Evolutionary conservation across 2,329 filamentous ascomycete species (phyloP), one percentile per base, ranked within the genome.

Genomic region (Aspergillus versicolor): DNA sequence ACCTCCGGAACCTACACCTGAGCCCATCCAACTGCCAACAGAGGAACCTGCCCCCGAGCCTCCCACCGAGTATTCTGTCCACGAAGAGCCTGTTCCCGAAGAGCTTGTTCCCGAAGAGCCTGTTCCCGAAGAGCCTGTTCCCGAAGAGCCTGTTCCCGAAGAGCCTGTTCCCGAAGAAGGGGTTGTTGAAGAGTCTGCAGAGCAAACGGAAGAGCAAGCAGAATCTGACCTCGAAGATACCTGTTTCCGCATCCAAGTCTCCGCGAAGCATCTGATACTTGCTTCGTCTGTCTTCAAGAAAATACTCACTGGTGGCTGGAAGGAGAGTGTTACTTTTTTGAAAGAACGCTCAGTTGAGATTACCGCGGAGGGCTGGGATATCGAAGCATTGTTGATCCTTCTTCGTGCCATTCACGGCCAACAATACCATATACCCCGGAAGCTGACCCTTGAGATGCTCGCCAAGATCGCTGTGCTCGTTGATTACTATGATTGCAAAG

Each of bases 401-500:
- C 58, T 67, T 13, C 44, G 59, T 4, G 45, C 63, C 24, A 56
- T 68, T 2, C 65, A 70, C 50, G 58, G 63, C 4, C 65, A 65
- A 40, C 40, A 54, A 17, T 9, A 45, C 12, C 3, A 60, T 3
- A 9, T 67, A 24, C 63, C 63, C 1, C 56, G 49, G 9, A 24
- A 57, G n/a, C 7, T 63, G 3, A 43, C n/a, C 15, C 52, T 61
- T 7, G 66, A 70, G 32, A 58, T 65, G 52, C 60, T 66, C 30
- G 66, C 65, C 1, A 63, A 68, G 50, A n/a, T 69, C 19, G 60
- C 62, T 50, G 55, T 63, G 24, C 6, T 69, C 19, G 46, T 61
- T 7, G 62, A 68, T 52, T 69, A 69, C 48, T 69, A 67, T 44
- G 46, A 63, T 9, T 69, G 66, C 30, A 60, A 57, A 19, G 52